Evolutionary conservation across 768 basidiomycete genomes (phyloP), one percentile per base, ranked within the genome.

Genomic region (Collybia sordida): DNA sequence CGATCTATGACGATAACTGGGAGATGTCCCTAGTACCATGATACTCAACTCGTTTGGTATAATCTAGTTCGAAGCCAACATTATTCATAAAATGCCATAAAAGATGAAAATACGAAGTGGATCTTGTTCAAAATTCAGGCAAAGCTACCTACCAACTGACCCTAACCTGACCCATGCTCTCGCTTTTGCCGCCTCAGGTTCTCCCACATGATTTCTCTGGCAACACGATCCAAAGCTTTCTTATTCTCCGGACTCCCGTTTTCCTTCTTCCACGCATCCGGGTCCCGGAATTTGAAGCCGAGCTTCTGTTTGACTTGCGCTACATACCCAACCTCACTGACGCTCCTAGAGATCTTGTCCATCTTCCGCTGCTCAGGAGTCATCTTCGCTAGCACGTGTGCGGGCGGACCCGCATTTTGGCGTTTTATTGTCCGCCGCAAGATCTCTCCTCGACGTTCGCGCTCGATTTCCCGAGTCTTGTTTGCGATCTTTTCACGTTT

Each of bases 251-350:
- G 45, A 34, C 59, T 37, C 47, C 66, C 66, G 18, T 44, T 62
- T 42, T 72, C 71, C 46, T 59, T 56, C 53, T 67, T 59, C 55
- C 70, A 74, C 6, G 67, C 67, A 11, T 71, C 68, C 1, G 68
- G 65, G 50, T 73, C 62, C 43, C 59, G 64, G 55, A 86, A 54
- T 62, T 72, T 81, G 46, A 73, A 75, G 2, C 87, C 83, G 51
- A 80, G 62, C 50, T 59, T 66, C 50, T 68, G 68, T 70, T 91
- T 93, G 43, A 85, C 72, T 59, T 66, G 58, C n/a, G 79, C 89
- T 2, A 83, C 77, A 63, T 89, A 91, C 12, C 90, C 90, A 0
- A 79, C 86, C 63, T 85, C 82, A 47, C 84, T 77, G 2, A 80
- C 72, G 34, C 72, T 74, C 31, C 81, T 65, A 44, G 74, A 71